phyloP scores from a whole-genome alignment of 495 filamentous ascomycete genomes.

The Neurospora intermedia region DNA sequence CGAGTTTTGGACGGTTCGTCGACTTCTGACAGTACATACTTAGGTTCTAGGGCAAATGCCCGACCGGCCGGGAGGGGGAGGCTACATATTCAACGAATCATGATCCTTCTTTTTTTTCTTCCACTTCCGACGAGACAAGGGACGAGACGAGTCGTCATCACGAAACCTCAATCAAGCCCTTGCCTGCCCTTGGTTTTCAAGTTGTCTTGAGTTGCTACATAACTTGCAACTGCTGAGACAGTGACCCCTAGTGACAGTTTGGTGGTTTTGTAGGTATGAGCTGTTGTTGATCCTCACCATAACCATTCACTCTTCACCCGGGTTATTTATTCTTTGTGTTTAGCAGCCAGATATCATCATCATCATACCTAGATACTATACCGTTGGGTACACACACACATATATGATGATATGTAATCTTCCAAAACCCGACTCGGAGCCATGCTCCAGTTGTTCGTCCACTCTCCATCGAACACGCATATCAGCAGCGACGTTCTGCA shows the following conservation, averaged over 20 bases:
- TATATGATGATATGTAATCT: too few relatives aligned
- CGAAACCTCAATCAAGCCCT: neutral
- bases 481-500: neutral
- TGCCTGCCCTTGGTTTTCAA: neutral
- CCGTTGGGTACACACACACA: neutral
- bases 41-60: neutral
- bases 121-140: neutral
- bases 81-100: neutral
- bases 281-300: neutral
- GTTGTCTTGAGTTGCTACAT: neutral
- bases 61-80: neutral
- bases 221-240: neutral
- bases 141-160: neutral
- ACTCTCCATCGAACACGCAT: neutral
- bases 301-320: neutral
- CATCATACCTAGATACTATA: neutral
- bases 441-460: neutral
- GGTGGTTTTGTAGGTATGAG: neutral
- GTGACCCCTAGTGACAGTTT: neutral
- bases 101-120: neutral
- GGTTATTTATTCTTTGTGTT: neutral
- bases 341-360: too few relatives aligned
- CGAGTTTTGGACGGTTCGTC: neutral
- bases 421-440: too few relatives aligned
- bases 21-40: neutral